Evolutionary conservation across 1,139 yeast genomes (phyloP), one percentile per base, ranked within the genome.

Genomic region (Taphrina betulina): DNA sequence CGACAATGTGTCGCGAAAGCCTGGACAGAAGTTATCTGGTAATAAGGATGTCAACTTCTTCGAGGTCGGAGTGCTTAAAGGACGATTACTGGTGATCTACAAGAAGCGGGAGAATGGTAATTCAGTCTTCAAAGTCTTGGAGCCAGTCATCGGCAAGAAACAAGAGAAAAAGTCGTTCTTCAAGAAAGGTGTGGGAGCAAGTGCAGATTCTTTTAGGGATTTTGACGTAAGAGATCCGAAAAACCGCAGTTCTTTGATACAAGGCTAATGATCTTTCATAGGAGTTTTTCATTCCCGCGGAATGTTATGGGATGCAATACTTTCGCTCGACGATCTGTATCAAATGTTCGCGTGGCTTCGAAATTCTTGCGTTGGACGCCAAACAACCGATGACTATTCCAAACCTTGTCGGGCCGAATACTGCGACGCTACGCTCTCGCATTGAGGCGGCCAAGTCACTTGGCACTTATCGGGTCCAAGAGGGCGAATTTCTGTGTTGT

Each of bases 321-420:
- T 69, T 75, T 58, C 72, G 73, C 58, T 71, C 73, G 3, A 69
- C 78, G 17, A 75, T 78, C 37, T 81, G 88, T 0, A 78, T 83
- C 1, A 85, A 83, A 64, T 78, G 89, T 1, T 72, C 79, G 37
- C 79, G 80, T 62, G 92, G 92, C 0, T 81, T 84, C 63, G 85
- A 85, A 62, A 76, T 84, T 19, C 72, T 82, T 64, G 79, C 83
- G 12, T 73, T 85, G 55, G 83, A 82, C 63, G 79, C 79, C 61
- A 74, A 78, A 57, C 70, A 76, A 22, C 78, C 84, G 1, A 72
- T 81, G 60, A 77, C 82, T 7, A 75, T 80, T 14, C 81, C 89
- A 3, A 77, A 74, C 45, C 22, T 48, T 5, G 8, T 46, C n/a
- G 33, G 57, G 3, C 26, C 53, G 4, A 51, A 37, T 20, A 36